phyloP scores from a whole-genome alignment of 129 eudicot species.

The Cynara cardunculus region DNA sequence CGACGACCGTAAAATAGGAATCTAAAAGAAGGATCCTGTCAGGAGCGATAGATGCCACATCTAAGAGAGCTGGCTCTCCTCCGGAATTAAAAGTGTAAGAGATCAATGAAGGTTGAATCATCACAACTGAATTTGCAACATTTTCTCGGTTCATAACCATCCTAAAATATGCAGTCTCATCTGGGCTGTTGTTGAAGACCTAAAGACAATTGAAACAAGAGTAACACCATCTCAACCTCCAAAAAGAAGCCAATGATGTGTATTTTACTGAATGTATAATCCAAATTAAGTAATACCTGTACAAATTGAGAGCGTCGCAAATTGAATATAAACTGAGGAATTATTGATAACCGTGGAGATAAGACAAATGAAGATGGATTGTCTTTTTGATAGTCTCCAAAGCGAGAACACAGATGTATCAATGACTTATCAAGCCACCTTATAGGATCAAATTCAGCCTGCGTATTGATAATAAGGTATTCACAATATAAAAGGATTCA shows the following conservation, averaged over 20 bases:
- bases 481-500: background rate
- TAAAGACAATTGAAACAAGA: slow-evolving; percentile 14
- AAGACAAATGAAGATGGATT: slow-evolving; percentile 63
- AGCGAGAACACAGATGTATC: slow-evolving; percentile 77
- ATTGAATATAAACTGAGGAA: slow-evolving; percentile 76
- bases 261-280: background rate
- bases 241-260: background rate
- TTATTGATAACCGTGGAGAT: slow-evolving; percentile 69
- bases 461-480: slow-evolving; percentile 17
- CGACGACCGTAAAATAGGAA: slow-evolving; percentile 80
- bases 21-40: slow-evolving; percentile 89
- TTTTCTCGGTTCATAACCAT: slow-evolving; percentile 93
- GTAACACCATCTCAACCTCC: slow-evolving; percentile 6
- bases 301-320: slow-evolving; percentile 77
- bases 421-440: slow-evolving; percentile 97
- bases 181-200: slow-evolving; percentile 98
- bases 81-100: slow-evolving; percentile 87
- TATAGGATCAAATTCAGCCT: slow-evolving; percentile 98
- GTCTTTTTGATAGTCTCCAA: slow-evolving; percentile 80
- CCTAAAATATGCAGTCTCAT: slow-evolving; percentile 97
- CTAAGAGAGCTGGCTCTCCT: slow-evolving; percentile 91
- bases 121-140: slow-evolving; percentile 94
- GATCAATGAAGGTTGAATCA: slow-evolving; percentile 96
- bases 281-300: slow-evolving; percentile 33
- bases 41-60: slow-evolving; percentile 85